Conservation (phyloP, 2,329 filamentous ascomycete species). For the Xylariaceae sp. region DNA sequence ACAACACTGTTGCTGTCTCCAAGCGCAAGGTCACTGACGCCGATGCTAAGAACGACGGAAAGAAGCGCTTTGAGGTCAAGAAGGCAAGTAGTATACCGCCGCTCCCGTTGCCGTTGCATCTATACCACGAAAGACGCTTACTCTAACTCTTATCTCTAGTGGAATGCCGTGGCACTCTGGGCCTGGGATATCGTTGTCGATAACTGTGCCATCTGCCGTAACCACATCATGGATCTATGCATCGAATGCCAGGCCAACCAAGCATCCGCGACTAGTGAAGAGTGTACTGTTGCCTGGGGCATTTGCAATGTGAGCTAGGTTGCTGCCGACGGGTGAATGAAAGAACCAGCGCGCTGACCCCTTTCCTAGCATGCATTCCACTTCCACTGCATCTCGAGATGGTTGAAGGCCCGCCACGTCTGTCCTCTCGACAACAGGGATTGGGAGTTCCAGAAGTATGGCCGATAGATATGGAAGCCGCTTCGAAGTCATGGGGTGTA, state of each 20-base stretch:
- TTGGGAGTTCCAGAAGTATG: conserved; percentile 99
- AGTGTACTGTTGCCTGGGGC: conserved; percentile 98
- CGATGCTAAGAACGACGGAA: conserved; percentile 58
- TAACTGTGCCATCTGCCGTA: conserved; percentile 98
- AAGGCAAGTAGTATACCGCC: conserved; percentile 59
- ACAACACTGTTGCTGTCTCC: conserved; percentile 44
- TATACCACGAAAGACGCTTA: neutral
- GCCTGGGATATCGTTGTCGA: conserved; percentile 99
- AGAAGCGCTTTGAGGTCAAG: conserved; percentile 98
- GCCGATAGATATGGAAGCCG: conserved; percentile 43
- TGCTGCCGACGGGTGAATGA: neutral
- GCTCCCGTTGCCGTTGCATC: neutral
- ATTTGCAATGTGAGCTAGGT: conserved; percentile 85
- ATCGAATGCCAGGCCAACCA: conserved; percentile 99
- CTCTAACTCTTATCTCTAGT: conserved; percentile 49
- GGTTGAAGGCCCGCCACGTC: conserved; percentile 98
- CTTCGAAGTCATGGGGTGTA: neutral
- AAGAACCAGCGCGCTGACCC: conserved; percentile 32
- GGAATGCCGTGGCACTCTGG: conserved; percentile 98
- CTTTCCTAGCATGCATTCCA: conserved; percentile 84
- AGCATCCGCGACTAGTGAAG: conserved; percentile 91
- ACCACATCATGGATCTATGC: conserved; percentile 99
- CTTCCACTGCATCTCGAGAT: conserved; percentile 98
- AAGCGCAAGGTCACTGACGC: conserved; percentile 45
- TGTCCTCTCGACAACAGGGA: conserved; percentile 96